phyloP scores from a whole-genome alignment of 108 stramenopile species.

The Nannochloropsis salina region DNA sequence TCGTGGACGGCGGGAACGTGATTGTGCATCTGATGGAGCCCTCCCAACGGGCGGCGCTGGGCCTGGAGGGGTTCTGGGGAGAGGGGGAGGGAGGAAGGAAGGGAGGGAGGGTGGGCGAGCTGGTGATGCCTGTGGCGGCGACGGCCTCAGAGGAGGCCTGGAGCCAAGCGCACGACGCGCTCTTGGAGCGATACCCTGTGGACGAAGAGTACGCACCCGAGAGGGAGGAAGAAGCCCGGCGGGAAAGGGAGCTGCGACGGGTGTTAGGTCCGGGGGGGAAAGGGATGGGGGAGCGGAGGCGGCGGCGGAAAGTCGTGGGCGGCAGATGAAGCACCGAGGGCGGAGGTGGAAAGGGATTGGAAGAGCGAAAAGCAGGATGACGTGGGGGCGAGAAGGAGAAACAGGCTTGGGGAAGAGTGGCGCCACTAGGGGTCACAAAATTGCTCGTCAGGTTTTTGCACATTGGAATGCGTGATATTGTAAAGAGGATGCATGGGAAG shows the following conservation, averaged over 20 bases:
- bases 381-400: too few relatives aligned
- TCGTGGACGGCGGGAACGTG: constrained; percentile 43
- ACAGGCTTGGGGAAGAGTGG: too few relatives aligned
- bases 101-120: constrained; percentile 25
- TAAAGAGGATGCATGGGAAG: too few relatives aligned
- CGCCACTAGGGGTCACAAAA: too few relatives aligned
- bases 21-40: constrained; percentile 44
- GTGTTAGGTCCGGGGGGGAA: neutral
- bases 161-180: neutral
- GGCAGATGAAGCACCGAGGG: too few relatives aligned
- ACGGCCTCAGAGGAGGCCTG: neutral
- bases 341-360: too few relatives aligned
- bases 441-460: too few relatives aligned
- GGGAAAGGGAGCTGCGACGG: neutral
- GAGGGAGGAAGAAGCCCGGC: neutral
- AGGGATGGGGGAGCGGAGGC: neutral
- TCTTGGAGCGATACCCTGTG: neutral
- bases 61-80: constrained; percentile 38
- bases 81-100: neutral
- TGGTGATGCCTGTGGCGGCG: neutral
- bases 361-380: too few relatives aligned
- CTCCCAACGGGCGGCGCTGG: constrained; percentile 25
- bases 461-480: too few relatives aligned
- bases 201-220: neutral
- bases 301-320: neutral